Conservation (phyloP, 305 asterid species). For the Plantago coronopus region DNA sequence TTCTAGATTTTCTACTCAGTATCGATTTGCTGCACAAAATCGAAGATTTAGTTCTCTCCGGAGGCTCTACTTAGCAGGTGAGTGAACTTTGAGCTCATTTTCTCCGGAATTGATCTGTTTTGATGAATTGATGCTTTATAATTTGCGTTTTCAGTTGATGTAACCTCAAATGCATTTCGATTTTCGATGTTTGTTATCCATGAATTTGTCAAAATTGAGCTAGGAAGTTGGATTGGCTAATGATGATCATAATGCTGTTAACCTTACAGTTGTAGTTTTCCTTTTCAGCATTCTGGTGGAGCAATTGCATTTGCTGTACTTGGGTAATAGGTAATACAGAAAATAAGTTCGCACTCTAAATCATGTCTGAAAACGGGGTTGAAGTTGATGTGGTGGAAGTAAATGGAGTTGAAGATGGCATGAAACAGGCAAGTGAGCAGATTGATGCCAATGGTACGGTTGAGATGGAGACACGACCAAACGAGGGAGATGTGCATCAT, state of each 20-base stretch:
- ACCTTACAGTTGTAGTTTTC: not conserved
- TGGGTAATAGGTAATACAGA: not conserved
- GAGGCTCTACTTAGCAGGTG: too few relatives aligned
- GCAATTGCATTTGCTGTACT: constrained; percentile 9
- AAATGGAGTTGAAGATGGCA: constrained; percentile 30
- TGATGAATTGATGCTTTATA: too few relatives aligned
- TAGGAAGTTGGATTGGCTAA: not conserved
- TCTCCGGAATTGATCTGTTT: too few relatives aligned
- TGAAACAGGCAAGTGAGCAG: constrained; percentile 32
- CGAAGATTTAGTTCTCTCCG: too few relatives aligned
- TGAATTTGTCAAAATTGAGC: too few relatives aligned
- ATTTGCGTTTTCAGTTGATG: too few relatives aligned
- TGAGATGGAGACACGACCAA: constrained; percentile 42
- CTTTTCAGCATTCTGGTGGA: constrained; percentile 24
- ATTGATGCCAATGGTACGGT: constrained; percentile 28
- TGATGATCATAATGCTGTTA: constrained; percentile 20
- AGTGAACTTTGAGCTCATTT: too few relatives aligned
- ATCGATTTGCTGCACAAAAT: too few relatives aligned
- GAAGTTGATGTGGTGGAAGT: constrained; percentile 27
- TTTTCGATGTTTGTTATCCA: too few relatives aligned
- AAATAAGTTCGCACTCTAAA: constrained; percentile 19
- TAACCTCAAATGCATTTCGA: too few relatives aligned
- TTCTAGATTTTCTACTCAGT: too few relatives aligned
- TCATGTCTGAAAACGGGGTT: constrained; percentile 35
- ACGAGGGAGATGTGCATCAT: constrained; percentile 25